Base-by-base conservation (phyloP, 106 monocot species). In the Dendrobium officinale region DNA sequence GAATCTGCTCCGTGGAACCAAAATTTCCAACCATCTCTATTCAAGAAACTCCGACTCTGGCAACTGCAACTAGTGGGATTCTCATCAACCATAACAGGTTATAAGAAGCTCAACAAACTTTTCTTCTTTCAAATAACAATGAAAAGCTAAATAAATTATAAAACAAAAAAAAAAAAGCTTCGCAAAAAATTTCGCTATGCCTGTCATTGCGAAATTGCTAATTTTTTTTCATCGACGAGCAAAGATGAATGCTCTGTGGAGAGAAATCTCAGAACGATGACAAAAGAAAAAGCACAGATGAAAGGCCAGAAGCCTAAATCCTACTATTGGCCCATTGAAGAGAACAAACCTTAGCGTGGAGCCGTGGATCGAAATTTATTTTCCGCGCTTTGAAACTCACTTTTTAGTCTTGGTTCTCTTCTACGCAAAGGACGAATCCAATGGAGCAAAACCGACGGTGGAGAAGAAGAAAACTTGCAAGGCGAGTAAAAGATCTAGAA, bases 1-100 rank as follows among this genome's bases (percentile, higher is more conserved):
- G 82, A 48, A 90, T 54, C 80, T 81, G 80, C 85, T 90, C 96
- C 6, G 64, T 54, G 20, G 78, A 75, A 27, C 94, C 85, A 40
- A 81, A 85, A 64, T 79, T 84, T 33, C 42, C 74, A 11, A 85
- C 84, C 86, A 90, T 86, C 59, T 49, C 75, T 72, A 8, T 77
- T 54, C 43, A 47, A 27, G 15, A 47, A 76, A 49, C 2, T 27
- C 9, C 9, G 22, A 5, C 49, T 49, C 76, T 27, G 27, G 49
- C 48, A 76, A 9, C 76, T 49, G 76, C 20, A 75, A 44, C 76
- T 20, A 43, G 9, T 6, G 20, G 4, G 43, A 74, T 18, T 74
- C 42, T 16, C 13, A 70, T 70, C 37, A 70, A 61, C 61, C 61
- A 19, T 13, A 61, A 61, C 61, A 61, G n/a, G 22, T 61, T 4